phyloP scores from a whole-genome alignment of 1,284 basidiomycete genomes.

The Bondarzewia mesenterica region DNA sequence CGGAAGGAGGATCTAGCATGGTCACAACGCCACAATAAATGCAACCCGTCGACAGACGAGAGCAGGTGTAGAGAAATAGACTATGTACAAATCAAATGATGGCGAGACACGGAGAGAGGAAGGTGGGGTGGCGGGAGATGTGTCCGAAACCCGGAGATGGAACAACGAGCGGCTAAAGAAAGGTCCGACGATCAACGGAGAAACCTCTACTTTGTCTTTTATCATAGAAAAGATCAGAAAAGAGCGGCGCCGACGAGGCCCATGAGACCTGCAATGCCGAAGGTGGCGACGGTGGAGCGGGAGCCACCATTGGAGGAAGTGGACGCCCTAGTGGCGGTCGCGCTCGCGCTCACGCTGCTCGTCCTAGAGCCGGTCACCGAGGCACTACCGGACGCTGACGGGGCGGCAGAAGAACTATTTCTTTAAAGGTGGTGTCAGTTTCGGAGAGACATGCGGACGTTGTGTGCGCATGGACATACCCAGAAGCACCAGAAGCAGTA shows the following conservation, averaged over 20 bases:
- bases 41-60: background rate
- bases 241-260: conserved; percentile 41
- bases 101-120: background rate
- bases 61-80: background rate
- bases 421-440: background rate
- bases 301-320: conserved; percentile 11
- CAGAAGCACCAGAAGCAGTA: conserved; percentile 9
- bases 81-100: background rate
- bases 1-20: background rate
- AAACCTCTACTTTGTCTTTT: background rate
- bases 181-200: background rate
- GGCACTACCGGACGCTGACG: background rate
- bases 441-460: background rate
- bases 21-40: background rate
- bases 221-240: conserved; percentile 28
- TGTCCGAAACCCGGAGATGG: background rate
- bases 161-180: background rate
- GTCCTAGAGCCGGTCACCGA: background rate
- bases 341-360: conserved; percentile 6
- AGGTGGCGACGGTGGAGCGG: conserved; percentile 20
- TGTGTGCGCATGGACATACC: background rate
- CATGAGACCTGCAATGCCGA: conserved; percentile 36
- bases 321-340: conserved; percentile 10
- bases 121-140: no score
- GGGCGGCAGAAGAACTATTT: background rate